A percentile compares a stretch with the other conserved stretches of the same genome.
These are phyloP conservation scores for Penicillium expansum DNA, from an alignment of 2,329 filamentous ascomycete genomes.

Conservation along the genomic window DNA sequence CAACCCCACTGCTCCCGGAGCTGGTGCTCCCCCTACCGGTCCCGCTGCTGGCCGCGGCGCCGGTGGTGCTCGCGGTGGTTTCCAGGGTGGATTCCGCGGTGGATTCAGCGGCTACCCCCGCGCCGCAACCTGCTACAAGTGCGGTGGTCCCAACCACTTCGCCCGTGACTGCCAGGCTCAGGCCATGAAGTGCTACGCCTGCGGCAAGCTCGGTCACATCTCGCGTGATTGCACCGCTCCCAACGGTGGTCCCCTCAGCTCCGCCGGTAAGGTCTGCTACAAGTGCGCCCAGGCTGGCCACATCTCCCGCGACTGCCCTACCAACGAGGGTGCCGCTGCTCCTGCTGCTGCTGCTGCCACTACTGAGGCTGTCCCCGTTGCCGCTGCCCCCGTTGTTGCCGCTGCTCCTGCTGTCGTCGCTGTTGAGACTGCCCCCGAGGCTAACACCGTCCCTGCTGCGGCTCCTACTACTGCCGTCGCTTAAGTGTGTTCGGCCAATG, in stretches of 20 bases:
- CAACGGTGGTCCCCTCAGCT: constrained; percentile 93
- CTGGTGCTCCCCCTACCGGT: constrained; percentile 49
- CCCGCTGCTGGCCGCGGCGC: constrained; percentile 59
- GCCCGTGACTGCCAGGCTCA: constrained; percentile 97
- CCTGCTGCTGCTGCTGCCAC: constrained; percentile 38
- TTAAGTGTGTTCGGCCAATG: constrained; percentile 29
- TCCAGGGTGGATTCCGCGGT: constrained; percentile 64
- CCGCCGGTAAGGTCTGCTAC: constrained; percentile 97
- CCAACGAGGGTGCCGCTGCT: constrained; percentile 52
- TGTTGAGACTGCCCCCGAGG: constrained; percentile 37
- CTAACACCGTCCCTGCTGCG: constrained; percentile 25
- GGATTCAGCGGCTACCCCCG: constrained; percentile 62
- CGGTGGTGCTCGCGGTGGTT: constrained; percentile 65
- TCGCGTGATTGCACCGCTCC: constrained; percentile 93
- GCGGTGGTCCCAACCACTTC: constrained; percentile 90
- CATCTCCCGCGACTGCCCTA: constrained; percentile 93
- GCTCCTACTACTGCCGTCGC: constrained; percentile 46
- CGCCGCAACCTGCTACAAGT: constrained; percentile 67
- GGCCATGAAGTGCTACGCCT: constrained; percentile 98
- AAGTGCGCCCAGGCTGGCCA: constrained; percentile 93
- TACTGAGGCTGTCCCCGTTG: constrained; percentile 23
- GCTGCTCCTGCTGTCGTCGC: constrained; percentile 38
- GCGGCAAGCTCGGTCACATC: constrained; percentile 92
- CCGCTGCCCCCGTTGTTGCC: constrained; percentile 25
- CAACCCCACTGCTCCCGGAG: constrained; percentile 54